phyloP scores from a whole-genome alignment of 2,329 filamentous ascomycete genomes.

The Fusarium papillatum region DNA sequence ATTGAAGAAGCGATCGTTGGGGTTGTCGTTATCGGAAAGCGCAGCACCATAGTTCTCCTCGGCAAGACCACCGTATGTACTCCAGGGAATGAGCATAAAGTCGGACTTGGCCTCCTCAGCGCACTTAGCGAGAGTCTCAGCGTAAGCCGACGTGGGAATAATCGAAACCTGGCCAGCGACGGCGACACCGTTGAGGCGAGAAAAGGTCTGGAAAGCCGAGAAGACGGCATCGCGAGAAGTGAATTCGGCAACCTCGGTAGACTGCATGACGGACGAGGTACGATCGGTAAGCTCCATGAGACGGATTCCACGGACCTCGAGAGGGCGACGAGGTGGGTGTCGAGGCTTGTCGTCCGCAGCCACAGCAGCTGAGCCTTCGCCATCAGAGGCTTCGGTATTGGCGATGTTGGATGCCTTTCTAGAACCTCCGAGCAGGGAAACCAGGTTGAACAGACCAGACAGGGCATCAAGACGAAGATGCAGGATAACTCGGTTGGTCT shows the following conservation, averaged over 20 bases:
- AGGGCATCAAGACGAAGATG: conserved; percentile 47
- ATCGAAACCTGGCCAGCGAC: conserved; percentile 87
- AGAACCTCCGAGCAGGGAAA: conserved; percentile 42
- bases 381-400: conserved; percentile 16
- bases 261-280: conserved; percentile 95
- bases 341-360: conserved; percentile 7
- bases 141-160: conserved; percentile 82
- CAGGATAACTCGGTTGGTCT: conserved; percentile 41
- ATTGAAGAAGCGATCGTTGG: conserved; percentile 45
- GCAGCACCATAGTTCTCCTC: conserved; percentile 60
- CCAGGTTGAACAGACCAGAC: conserved; percentile 46
- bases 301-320: conserved; percentile 78
- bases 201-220: conserved; percentile 92
- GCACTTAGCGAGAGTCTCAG: conserved; percentile 80
- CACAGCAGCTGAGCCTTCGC: not conserved
- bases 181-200: conserved; percentile 85
- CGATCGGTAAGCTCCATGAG: conserved; percentile 91
- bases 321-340: conserved; percentile 19
- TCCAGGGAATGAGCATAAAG: conserved; percentile 90
- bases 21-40: conserved; percentile 32
- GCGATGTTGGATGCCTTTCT: conserved; percentile 11
- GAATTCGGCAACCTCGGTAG: conserved; percentile 84
- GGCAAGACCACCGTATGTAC: conserved; percentile 80
- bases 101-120: conserved; percentile 79
- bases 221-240: conserved; percentile 85